A percentile compares a stretch with the other conserved stretches of the same genome.
Conservation (phyloP, 1,284 basidiomycete genomes). For the Heterobasidion occidentale region DNA sequence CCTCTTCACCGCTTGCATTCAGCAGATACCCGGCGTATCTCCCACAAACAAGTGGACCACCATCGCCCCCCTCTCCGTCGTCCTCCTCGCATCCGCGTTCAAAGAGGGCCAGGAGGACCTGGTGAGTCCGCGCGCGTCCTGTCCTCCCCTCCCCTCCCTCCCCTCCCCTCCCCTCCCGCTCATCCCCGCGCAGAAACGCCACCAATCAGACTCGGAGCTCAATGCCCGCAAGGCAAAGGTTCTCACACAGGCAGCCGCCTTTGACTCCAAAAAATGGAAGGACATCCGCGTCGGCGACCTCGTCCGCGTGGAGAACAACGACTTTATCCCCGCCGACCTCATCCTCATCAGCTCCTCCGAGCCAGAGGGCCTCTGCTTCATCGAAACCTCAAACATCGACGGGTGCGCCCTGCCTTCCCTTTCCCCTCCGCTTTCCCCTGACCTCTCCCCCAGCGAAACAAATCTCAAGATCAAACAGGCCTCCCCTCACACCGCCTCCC, state of each 20-base stretch:
- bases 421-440: conserved; percentile 4
- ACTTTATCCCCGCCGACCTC: conserved; percentile 96
- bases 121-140: conserved; percentile 34
- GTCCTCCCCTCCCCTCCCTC: no score
- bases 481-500: conserved; percentile 84
- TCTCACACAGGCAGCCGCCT: conserved; percentile 57
- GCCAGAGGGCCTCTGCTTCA: conserved; percentile 95
- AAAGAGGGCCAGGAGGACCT: no score
- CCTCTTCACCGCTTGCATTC: no score
- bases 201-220: conserved; percentile 90
- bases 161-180: neutral
- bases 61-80: no score
- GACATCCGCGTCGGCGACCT: conserved; percentile 90
- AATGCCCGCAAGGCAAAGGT: conserved; percentile 83
- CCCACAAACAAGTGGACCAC: no score
- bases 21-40: no score
- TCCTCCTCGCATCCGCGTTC: no score
- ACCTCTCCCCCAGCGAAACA: conserved; percentile 63
- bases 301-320: conserved; percentile 84
- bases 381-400: conserved; percentile 96
- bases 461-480: conserved; percentile 99
- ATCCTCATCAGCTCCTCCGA: conserved; percentile 86
- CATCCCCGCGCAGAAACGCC: conserved; percentile 67
- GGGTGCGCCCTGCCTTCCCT: conserved; percentile 52
- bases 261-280: conserved; percentile 81